These are phyloP conservation scores for Hypomyces rosellus DNA, from an alignment of 2,329 filamentous ascomycete genomes.

Conservation along the genomic window DNA sequence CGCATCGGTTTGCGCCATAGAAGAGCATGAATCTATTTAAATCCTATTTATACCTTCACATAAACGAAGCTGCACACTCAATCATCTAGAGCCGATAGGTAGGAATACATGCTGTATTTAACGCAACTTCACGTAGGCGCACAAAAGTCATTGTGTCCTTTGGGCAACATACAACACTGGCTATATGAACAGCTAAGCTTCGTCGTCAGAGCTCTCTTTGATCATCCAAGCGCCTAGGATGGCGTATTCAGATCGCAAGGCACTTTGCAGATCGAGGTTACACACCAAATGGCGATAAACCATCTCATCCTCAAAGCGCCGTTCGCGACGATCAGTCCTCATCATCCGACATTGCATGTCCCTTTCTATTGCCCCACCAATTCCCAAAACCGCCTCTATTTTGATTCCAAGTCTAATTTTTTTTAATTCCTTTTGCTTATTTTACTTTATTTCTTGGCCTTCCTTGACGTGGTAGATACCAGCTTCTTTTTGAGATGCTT, in stretches of 20 bases:
- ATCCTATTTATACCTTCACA: too few relatives aligned
- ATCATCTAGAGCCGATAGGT: too few relatives aligned
- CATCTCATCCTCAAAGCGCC: conserved; percentile 14
- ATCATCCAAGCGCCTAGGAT: conserved; percentile 38
- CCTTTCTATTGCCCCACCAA: neutral
- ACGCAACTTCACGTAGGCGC: too few relatives aligned
- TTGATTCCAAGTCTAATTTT: neutral
- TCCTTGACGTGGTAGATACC: conserved; percentile 55
- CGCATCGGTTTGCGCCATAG: too few relatives aligned
- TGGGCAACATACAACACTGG: too few relatives aligned
- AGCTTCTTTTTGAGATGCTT: conserved; percentile 93
- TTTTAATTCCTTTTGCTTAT: conserved; percentile 8
- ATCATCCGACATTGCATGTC: conserved; percentile 40
- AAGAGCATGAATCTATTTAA: too few relatives aligned
- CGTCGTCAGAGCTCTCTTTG: conserved; percentile 47
- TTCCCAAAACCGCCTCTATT: neutral
- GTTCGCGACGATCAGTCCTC: conserved; percentile 33
- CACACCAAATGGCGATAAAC: conserved; percentile 23
- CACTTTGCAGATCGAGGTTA: conserved; percentile 32
- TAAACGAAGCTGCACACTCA: too few relatives aligned
- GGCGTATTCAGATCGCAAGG: conserved; percentile 30
- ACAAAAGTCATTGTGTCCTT: too few relatives aligned
- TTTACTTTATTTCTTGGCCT: conserved; percentile 43
- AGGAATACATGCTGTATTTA: too few relatives aligned
- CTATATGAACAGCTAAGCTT: neutral